Evolutionary conservation across 2,329 filamentous ascomycete species (phyloP), one percentile per base, ranked within the genome.

Genomic region (Paraphoma chrysanthemicola): DNA sequence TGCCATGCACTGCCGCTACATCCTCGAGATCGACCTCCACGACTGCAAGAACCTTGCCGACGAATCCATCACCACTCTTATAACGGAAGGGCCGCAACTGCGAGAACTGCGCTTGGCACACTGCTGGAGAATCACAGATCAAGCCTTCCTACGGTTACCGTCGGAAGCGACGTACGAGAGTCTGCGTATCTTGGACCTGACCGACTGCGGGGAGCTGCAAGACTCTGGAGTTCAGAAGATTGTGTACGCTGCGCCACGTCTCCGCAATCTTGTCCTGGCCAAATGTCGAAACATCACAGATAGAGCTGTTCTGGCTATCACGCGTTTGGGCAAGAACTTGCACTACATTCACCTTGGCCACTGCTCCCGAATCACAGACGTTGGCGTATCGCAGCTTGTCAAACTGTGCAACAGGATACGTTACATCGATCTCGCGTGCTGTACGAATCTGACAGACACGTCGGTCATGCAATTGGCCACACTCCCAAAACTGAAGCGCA

Each of bases 391-490:
- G 67, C 88, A 88, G 53, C 83, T 99, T 31, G 92, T 97, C 39
- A 88, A 90, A 64, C 83, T 83, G 51, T 99, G 95, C 82, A 98
- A 94, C 70, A 88, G 95, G 23, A 98, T 99, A 64, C 87, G 95
- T 53, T 99, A 99, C 75, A 99, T 99, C 62, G 95, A 99, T 73
- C 81, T 99, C 43, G 95, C 95, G n/a, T 98, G 95, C 79, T 99
- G 95, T 77, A 86, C 86, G 12, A 89, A 92, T 66, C 81, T 99
- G 58, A 98, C 95, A 0, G 95, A 99, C 68, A 83, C 85, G 10
- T 97, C 93, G 18, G 90, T 99, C 14, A 90, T 86, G 60, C 89
- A 92, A 62, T 82, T 99, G 38, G 93, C 95, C 5, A 87, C 87
- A 12, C 84, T 99, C 6, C 95, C 95, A 3, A 99, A 99, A 77